Conservation (phyloP, 441 rosid genomes). For the Brassica balearica region DNA sequence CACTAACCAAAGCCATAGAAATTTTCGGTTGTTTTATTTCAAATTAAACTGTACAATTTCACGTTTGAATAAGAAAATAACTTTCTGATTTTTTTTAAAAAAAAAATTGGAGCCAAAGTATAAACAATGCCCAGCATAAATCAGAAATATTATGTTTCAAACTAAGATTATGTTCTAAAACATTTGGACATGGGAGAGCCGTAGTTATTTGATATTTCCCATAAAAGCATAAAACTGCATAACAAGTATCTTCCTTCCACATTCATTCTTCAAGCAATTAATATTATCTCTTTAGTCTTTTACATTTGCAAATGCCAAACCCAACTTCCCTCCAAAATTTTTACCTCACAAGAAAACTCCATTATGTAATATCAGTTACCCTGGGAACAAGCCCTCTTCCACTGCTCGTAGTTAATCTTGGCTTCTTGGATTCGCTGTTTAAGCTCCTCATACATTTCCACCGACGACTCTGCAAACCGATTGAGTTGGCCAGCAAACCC, state of each 20-base stretch:
- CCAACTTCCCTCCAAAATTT: constrained; percentile 35
- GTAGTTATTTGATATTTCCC: neutral
- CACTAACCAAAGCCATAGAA: no score
- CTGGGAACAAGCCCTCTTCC: constrained; percentile 42
- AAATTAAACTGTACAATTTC: no score
- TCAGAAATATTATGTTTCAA: neutral
- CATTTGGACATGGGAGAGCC: neutral
- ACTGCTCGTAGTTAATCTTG: constrained; percentile 47
- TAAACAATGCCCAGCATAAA: neutral
- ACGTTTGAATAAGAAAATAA: no score
- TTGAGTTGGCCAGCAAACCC: constrained; percentile 60
- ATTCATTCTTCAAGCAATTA: constrained; percentile 18
- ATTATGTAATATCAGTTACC: neutral
- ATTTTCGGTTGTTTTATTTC: no score
- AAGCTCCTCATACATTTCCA: constrained; percentile 59
- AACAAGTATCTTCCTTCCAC: constrained; percentile 5
- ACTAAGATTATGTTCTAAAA: no score
- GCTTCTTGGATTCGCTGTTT: constrained; percentile 50
- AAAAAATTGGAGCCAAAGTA: no score
- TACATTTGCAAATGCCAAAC: constrained; percentile 44
- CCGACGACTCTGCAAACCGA: constrained; percentile 60
- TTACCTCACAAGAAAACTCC: neutral
- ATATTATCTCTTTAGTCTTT: constrained; percentile 31
- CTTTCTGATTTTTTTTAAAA: no score
- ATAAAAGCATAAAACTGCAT: neutral